A percentile compares a stretch with the other conserved stretches of the same genome.
Conservation (phyloP, 805 yeast genomes). For the Wickerhamomyces mucosus region DNA sequence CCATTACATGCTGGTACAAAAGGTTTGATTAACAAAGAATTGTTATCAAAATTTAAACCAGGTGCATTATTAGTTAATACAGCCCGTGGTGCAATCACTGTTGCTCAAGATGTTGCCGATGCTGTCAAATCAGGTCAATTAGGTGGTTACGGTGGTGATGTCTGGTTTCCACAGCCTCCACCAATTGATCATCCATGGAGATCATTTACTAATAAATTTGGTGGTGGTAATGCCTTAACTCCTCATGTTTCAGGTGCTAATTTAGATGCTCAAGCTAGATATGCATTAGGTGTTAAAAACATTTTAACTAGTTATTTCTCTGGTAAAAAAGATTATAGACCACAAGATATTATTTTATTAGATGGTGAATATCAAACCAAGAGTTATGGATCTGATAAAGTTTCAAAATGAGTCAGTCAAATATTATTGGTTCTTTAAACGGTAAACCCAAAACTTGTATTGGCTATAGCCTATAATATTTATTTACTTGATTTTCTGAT, state of each 20-base stretch:
- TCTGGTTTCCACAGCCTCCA: constrained; percentile 81
- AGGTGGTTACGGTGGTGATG: constrained; percentile 80
- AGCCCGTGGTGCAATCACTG: constrained; percentile 76
- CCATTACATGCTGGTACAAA: constrained; percentile 65
- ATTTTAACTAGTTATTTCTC: constrained; percentile 56
- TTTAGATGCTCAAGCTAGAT: constrained; percentile 70
- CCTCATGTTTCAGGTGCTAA: constrained; percentile 78
- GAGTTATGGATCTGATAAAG: constrained; percentile 55
- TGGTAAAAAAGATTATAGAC: constrained; percentile 56
- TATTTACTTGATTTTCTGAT: no score
- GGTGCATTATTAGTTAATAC: constrained; percentile 72
- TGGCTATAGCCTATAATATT: no score
- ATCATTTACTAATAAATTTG: constrained; percentile 50
- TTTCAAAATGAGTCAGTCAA: no score
- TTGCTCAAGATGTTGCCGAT: constrained; percentile 64
- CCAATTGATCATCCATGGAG: constrained; percentile 76
- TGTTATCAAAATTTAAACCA: constrained; percentile 58
- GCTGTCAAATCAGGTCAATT: constrained; percentile 62
- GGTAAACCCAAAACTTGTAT: no score
- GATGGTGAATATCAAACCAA: constrained; percentile 67
- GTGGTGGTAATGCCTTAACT: constrained; percentile 79
- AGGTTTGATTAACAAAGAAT: constrained; percentile 58
- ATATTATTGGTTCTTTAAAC: no score
- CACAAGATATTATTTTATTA: constrained; percentile 65
- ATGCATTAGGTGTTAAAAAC: constrained; percentile 58